phyloP scores from a whole-genome alignment of 768 basidiomycete genomes.

The Mycena latifolia region DNA sequence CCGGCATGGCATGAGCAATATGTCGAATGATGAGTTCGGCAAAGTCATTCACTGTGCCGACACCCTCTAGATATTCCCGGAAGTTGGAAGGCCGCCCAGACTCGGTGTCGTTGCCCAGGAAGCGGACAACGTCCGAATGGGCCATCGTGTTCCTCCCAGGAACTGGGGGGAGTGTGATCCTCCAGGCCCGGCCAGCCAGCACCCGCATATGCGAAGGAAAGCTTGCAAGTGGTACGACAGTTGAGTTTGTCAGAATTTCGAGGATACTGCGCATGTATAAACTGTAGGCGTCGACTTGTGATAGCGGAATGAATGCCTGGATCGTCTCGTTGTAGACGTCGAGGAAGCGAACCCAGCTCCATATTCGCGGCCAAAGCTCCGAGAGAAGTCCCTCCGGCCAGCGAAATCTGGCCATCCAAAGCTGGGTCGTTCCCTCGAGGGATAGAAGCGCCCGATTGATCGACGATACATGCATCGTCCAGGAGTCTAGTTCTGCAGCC shows the following conservation, averaged over 20 bases:
- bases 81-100: slow-evolving; percentile 13
- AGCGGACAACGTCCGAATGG: slow-evolving; percentile 14
- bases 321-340: slow-evolving; percentile 12
- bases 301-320: slow-evolving; percentile 14
- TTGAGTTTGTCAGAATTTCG: slow-evolving; percentile 6
- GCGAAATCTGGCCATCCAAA: slow-evolving; percentile 3
- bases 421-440: slow-evolving; percentile 13
- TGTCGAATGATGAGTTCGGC: slow-evolving; percentile 18
- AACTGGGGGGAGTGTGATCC: slow-evolving; percentile 4
- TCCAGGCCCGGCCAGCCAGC: slow-evolving; percentile 7
- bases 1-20: slow-evolving; percentile 9
- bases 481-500: slow-evolving; percentile 6
- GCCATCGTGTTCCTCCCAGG: slow-evolving; percentile 7
- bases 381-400: slow-evolving; percentile 12
- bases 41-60: slow-evolving; percentile 17
- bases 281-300: slow-evolving; percentile 18
- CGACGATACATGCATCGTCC: slow-evolving; percentile 9
- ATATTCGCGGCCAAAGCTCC: slow-evolving; percentile 12
- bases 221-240: not conserved
- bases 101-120: slow-evolving; percentile 11
- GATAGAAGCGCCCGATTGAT: slow-evolving; percentile 15
- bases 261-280: slow-evolving; percentile 20
- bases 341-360: slow-evolving; percentile 8
- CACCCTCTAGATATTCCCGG: slow-evolving; percentile 9
- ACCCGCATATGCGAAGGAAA: not conserved